Evolutionary conservation across 148 eudicot species (phyloP).

Genomic region (Nepenthes gracilis): DNA sequence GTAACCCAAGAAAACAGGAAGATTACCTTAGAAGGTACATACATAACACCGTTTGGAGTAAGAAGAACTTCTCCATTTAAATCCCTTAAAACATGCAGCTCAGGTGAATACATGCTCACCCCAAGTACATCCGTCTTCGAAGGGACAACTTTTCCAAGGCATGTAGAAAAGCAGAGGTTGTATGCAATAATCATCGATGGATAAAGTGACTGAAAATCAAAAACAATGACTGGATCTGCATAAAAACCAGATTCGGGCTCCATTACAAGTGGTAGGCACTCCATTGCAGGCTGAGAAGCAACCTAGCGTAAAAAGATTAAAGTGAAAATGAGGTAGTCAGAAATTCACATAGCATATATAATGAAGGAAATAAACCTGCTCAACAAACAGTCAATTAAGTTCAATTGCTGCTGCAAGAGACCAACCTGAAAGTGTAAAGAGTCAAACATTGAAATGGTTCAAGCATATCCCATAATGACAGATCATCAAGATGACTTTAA

Average conservation of each 20-base stretch:
- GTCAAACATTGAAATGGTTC: too few relatives aligned
- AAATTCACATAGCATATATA: not conserved
- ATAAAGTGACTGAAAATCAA: conserved; percentile 98
- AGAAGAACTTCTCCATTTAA: conserved; percentile 47
- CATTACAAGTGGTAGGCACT: conserved; percentile 97
- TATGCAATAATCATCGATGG: conserved; percentile 98
- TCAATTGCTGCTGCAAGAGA: too few relatives aligned
- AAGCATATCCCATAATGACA: too few relatives aligned
- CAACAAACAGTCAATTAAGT: too few relatives aligned
- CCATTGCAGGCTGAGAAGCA: conserved; percentile 98
- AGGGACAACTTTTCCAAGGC: conserved; percentile 77
- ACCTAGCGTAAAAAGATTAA: conserved; percentile 35
- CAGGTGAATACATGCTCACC: conserved; percentile 68
- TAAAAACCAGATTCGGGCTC: conserved; percentile 98
- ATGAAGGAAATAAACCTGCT: not conserved
- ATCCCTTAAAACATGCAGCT: conserved; percentile 36
- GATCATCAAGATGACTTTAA: too few relatives aligned
- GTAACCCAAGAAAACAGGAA: not conserved
- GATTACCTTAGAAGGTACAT: conserved; percentile 64
- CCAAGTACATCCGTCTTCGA: conserved; percentile 69
- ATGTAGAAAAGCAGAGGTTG: conserved; percentile 93
- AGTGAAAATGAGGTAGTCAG: conserved; percentile 5
- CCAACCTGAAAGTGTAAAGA: too few relatives aligned
- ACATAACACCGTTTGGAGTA: conserved; percentile 95
- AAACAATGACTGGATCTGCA: conserved; percentile 94